Percentiles rank a stretch among this genome's conserved stretches.
phyloP scores from a whole-genome alignment of 768 basidiomycete species.

The Tulasnella sp. region DNA sequence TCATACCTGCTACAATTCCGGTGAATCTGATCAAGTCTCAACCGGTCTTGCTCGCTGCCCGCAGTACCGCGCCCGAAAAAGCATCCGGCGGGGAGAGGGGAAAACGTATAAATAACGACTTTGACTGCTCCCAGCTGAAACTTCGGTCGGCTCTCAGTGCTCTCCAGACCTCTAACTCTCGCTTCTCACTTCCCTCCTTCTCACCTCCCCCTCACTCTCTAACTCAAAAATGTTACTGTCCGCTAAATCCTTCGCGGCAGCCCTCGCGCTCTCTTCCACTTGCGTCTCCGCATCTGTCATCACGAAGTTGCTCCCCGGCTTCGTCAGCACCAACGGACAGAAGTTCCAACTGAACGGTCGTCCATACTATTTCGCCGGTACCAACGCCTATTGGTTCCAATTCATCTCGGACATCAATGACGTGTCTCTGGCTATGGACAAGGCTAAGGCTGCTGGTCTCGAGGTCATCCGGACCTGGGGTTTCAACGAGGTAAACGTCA shows the following conservation, averaged over 20 bases:
- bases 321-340: slow-evolving; percentile 13
- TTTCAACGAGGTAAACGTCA: slow-evolving; percentile 22
- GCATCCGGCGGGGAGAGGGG: neutral
- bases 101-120: neutral
- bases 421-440: slow-evolving; percentile 21
- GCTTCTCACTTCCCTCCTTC: neutral
- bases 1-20: neutral
- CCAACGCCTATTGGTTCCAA: slow-evolving; percentile 21
- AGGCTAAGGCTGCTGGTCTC: slow-evolving; percentile 21
- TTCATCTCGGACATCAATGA: slow-evolving; percentile 21
- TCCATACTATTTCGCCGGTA: slow-evolving; percentile 22
- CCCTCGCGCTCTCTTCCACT: neutral
- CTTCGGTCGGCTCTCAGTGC: neutral
- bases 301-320: neutral
- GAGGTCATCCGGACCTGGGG: slow-evolving; percentile 22
- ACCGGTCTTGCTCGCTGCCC: neutral
- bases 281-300: neutral
- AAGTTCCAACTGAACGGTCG: slow-evolving; percentile 17
- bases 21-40: neutral
- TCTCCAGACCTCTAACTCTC: neutral
- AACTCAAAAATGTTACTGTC: neutral
- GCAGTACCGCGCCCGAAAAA: neutral
- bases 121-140: neutral
- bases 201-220: neutral
- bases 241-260: neutral